Percentiles rank a stretch among this genome's conserved stretches.
phyloP scores from a whole-genome alignment of 164 flowering plant species.

The Chimonanthus salicifolius region DNA sequence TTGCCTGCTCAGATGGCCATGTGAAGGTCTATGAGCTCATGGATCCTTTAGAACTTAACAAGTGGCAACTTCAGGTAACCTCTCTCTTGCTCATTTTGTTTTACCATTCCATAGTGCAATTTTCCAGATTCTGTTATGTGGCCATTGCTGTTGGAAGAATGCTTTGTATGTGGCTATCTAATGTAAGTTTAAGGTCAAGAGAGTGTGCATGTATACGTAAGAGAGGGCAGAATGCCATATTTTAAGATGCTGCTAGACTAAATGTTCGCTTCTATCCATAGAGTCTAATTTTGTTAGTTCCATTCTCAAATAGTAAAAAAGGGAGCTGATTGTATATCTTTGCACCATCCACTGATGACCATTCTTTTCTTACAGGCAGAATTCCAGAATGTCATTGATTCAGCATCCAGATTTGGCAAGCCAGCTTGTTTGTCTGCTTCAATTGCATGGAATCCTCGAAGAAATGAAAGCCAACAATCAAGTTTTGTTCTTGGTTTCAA shows the following conservation, averaged over 20 bases:
- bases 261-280: too few relatives aligned
- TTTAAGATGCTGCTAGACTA: too few relatives aligned
- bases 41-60: slow-evolving; percentile 69
- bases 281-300: too few relatives aligned
- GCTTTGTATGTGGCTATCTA: neutral
- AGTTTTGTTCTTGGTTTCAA: slow-evolving; percentile 84
- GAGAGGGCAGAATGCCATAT: too few relatives aligned
- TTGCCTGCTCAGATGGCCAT: slow-evolving; percentile 77
- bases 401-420: slow-evolving; percentile 53
- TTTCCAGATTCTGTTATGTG: neutral
- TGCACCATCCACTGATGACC: neutral
- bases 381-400: slow-evolving; percentile 76
- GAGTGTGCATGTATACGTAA: too few relatives aligned
- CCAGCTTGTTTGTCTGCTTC: slow-evolving; percentile 67
- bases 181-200: too few relatives aligned
- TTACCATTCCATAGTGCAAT: neutral
- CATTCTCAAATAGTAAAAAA: too few relatives aligned
- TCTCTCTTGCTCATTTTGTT: neutral
- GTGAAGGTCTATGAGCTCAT: slow-evolving; percentile 76
- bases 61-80: slow-evolving; percentile 92
- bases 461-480: slow-evolving; percentile 47
- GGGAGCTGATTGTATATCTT: neutral
- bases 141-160: neutral
- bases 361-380: slow-evolving; percentile 59
- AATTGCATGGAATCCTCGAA: slow-evolving; percentile 75